A percentile compares a stretch with the other conserved stretches of the same genome.
These are phyloP conservation scores for Yamadazyma songkhlaensis DNA, from an alignment of 1,139 yeast genomes.

Conservation along the genomic window DNA sequence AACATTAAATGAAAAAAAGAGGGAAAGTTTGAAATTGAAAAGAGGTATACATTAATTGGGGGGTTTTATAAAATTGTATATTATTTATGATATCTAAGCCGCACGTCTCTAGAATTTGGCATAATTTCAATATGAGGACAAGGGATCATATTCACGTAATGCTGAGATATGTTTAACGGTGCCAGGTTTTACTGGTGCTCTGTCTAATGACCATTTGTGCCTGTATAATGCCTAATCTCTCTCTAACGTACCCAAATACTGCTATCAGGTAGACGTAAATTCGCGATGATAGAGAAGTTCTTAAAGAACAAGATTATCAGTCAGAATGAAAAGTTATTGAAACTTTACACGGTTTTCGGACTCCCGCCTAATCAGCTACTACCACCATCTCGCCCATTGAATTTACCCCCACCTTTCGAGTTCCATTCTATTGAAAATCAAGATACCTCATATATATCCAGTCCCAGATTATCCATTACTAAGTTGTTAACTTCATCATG, in stretches of 20 bases:
- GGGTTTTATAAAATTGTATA: not conserved
- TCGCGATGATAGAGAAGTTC: conserved; percentile 10
- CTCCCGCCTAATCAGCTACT: conserved; percentile 10
- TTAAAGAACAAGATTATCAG: conserved; percentile 8
- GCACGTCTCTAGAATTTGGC: too few relatives aligned
- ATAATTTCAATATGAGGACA: too few relatives aligned
- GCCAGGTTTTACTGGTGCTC: too few relatives aligned
- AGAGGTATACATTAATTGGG: conserved; percentile 40
- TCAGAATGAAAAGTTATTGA: conserved; percentile 12
- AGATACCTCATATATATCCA: conserved; percentile 22
- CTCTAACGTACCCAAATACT: too few relatives aligned
- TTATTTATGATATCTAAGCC: not conserved
- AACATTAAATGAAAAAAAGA: conserved; percentile 44
- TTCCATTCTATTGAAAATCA: conserved; percentile 24
- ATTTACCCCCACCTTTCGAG: conserved; percentile 21
- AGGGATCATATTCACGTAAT: too few relatives aligned
- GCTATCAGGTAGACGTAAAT: too few relatives aligned
- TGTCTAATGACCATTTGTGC: too few relatives aligned
- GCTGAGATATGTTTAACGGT: too few relatives aligned
- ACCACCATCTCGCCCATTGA: conserved; percentile 15
- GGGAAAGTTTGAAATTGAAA: conserved; percentile 46
- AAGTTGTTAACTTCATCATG: conserved; percentile 44
- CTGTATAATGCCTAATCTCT: too few relatives aligned
- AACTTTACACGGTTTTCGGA: conserved; percentile 12
- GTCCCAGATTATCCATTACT: conserved; percentile 46